Evolutionary conservation across 352 stramenopile genomes (phyloP), one percentile per base, ranked within the genome.

Genomic region (Globisporangium middletonii): DNA sequence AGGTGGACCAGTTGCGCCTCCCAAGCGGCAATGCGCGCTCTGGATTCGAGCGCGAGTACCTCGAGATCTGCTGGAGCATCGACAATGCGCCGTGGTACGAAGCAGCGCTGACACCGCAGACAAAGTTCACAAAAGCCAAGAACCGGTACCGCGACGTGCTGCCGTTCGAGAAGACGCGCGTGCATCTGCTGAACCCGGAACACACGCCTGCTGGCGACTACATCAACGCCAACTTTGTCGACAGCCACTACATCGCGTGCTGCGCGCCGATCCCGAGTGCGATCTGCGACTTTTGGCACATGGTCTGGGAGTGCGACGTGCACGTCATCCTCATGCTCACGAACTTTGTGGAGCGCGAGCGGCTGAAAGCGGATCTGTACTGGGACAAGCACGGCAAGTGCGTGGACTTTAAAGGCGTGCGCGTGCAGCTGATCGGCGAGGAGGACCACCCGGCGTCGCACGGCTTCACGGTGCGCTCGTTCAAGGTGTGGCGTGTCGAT

Each of bases 261-360:
- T 86, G 76, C 55, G 81, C 84, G 9, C 84, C 81, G 9, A 68
- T 91, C 4, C 81, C 78, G 2, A 69, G 53, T 23, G 80, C 72
- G 16, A 88, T 91, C 23, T 53, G 38, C 3, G 82, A 92, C 71
- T 94, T 94, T 62, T 94, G 81, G 79, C 78, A 77, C 61, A 94
- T 92, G 84, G 55, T 91, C 2, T 92, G 80, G 82, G 65, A 90
- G 41, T 75, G 65, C 47, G 68, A 89, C 53, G 82, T 92, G 9
- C 71, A 89, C 30, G 82, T 92, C 26, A 71, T 94, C n/a, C 76
- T 92, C 57, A 94, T 94, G 82, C 82, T 94, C 38, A 94, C 84
- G 8, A 91, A 92, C 63, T 94, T 92, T 60, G 69, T 94, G 27
- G 84, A 94, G 65, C 63, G 75, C 30, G 67, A 90, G 50, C 69